Base-by-base conservation (phyloP, 352 stramenopile species). In the Pilasporangium apinafurcum region DNA sequence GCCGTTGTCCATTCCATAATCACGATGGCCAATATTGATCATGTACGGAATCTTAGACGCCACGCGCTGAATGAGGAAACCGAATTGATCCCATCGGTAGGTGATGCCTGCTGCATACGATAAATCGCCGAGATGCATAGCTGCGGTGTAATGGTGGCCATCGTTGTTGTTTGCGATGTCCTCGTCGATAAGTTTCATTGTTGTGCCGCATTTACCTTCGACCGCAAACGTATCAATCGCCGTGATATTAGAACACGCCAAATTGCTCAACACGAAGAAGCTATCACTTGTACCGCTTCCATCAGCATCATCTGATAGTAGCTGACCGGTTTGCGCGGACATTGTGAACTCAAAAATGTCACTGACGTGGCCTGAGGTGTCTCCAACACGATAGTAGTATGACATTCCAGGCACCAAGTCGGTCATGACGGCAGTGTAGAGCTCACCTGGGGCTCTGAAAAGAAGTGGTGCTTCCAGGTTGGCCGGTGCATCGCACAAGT, bases 101-200 rank as follows among this genome's bases (percentile, higher is more conserved):
- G 83, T 91, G 10, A 60, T 40, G 3, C 71, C 69, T 33, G 59
- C 62, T 7, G 84, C 81, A 53, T 95, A 95, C 18, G 71, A 66
- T 16, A 91, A 44, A 50, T 95, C 84, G 26, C 84, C 85, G 32
- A 95, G 61, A 39, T 95, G 83, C 60, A 95, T 65, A 20, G 94
- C 62, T 14, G 49, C 76, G 8, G 66, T 62, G 26, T 86, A 72
- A 33, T 81, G 72, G 40, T 67, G 57, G 10, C 16, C 14, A 8
- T 33, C 25, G 5, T 17, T 17, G 10, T 7, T 40, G 5, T 22
- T 9, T 13, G 37, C 14, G 26, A 56, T 51, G 29, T 56, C 49
- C 8, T n/a, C 18, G 8, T 50, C 49, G 16, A 56, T 45, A 13
- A 39, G 49, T 22, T 21, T 21, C 41, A 56, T 42, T 29, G 49